A percentile compares a stretch with the other conserved stretches of the same genome.
These are phyloP conservation scores for Verticillium zaregamsianum DNA, from an alignment of 2,329 filamentous ascomycete species.

Conservation along the genomic window DNA sequence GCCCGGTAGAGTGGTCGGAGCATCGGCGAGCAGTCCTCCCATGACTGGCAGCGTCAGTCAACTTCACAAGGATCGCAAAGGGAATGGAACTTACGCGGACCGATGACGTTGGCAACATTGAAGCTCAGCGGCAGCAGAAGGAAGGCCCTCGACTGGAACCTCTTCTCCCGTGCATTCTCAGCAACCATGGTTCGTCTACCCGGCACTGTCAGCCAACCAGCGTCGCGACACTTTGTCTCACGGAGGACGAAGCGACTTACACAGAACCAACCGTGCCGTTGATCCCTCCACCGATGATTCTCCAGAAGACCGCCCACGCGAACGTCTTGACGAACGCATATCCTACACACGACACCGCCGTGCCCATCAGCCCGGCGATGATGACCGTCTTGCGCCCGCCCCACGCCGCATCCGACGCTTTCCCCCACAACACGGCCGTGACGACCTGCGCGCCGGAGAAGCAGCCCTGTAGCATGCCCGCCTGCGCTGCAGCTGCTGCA, in stretches of 20 bases:
- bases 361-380: constrained; percentile 65
- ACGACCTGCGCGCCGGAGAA: constrained; percentile 72
- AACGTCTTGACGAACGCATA: constrained; percentile 69
- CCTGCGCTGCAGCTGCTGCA: constrained; percentile 44
- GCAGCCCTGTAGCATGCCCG: constrained; percentile 55
- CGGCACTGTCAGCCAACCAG: not conserved
- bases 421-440: constrained; percentile 59
- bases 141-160: constrained; percentile 41
- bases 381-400: constrained; percentile 66
- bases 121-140: constrained; percentile 41
- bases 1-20: constrained; percentile 54
- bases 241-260: constrained; percentile 23
- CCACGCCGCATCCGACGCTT: constrained; percentile 32
- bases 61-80: not conserved
- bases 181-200: constrained; percentile 42
- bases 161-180: constrained; percentile 41
- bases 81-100: constrained; percentile 30
- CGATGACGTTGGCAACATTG: constrained; percentile 38
- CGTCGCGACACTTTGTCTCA: not conserved
- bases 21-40: constrained; percentile 66
- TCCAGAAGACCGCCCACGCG: constrained; percentile 58
- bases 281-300: constrained; percentile 56
- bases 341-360: constrained; percentile 61
- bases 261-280: constrained; percentile 46
- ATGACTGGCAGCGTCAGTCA: constrained; percentile 31